A percentile compares a stretch with the other conserved stretches of the same genome.
Conservation (phyloP, 2,329 filamentous ascomycete genomes). For the Bretziella fagacearum region DNA sequence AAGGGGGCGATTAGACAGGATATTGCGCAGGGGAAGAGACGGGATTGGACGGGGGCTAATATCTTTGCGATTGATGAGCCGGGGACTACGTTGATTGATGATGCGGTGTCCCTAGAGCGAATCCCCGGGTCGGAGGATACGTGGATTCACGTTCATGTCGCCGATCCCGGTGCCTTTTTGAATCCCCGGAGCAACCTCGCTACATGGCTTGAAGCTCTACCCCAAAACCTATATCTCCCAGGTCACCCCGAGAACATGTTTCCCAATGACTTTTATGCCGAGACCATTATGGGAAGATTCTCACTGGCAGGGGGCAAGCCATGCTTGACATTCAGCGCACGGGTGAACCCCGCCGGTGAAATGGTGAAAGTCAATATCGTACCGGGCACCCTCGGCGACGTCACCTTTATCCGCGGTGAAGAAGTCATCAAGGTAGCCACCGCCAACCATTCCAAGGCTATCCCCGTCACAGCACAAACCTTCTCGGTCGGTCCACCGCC, state of each 20-base stretch:
- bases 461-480: slow-evolving; percentile 13
- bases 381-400: slow-evolving; percentile 34
- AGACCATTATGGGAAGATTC: slow-evolving; percentile 31
- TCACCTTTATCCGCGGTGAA: slow-evolving; percentile 39
- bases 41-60: slow-evolving; percentile 39
- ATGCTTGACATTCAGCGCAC: slow-evolving; percentile 45
- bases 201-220: slow-evolving; percentile 42
- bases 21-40: slow-evolving; percentile 32
- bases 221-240: slow-evolving; percentile 42
- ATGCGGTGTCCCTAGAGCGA: slow-evolving; percentile 55
- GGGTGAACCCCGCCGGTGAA: slow-evolving; percentile 33
- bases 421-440: slow-evolving; percentile 29
- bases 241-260: slow-evolving; percentile 44
- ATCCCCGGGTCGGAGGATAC: slow-evolving; percentile 32
- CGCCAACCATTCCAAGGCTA: slow-evolving; percentile 9
- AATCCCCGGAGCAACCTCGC: slow-evolving; percentile 39
- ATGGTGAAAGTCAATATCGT: slow-evolving; percentile 38
- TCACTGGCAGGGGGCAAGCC: slow-evolving; percentile 36
- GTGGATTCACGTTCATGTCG: slow-evolving; percentile 65
- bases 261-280: slow-evolving; percentile 22
- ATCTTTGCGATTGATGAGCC: slow-evolving; percentile 59
- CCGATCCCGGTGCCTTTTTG: slow-evolving; percentile 60
- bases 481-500: slow-evolving; percentile 18
- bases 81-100: slow-evolving; percentile 55
- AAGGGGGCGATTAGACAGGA: slow-evolving; percentile 27